Conservation (phyloP, 768 basidiomycete genomes). For the Termitomyces sp. region DNA sequence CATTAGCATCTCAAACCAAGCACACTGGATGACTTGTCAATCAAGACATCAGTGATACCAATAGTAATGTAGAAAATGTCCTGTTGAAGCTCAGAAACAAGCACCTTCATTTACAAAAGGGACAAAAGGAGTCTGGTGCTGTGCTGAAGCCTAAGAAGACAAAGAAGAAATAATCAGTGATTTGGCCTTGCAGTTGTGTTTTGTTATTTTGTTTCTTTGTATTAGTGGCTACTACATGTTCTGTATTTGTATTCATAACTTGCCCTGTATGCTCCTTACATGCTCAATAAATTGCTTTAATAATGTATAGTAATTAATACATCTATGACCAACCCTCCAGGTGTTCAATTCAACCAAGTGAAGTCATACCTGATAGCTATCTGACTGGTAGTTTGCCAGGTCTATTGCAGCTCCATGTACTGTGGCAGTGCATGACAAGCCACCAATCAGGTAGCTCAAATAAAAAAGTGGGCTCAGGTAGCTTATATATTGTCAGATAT, state of each 20-base stretch:
- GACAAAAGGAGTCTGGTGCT: background rate
- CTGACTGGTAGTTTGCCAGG: background rate
- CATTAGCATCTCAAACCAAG: background rate
- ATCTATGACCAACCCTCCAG: background rate
- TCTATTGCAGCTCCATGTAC: background rate
- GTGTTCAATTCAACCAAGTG: too few species aligned
- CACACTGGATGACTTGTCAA: background rate
- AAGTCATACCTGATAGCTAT: background rate
- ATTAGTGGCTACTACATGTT: too few species aligned
- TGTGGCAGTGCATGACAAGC: background rate
- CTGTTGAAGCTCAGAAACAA: background rate
- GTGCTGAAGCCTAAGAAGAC: background rate
- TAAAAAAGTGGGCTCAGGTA: background rate
- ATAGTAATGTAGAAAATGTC: background rate
- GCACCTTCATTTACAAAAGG: background rate
- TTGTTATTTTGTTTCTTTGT: too few species aligned
- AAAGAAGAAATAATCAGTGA: background rate
- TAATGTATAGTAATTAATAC: background rate
- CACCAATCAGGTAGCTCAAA: background rate
- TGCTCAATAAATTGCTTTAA: background rate
- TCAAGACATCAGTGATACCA: background rate
- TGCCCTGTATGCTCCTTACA: background rate
- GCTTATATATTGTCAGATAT: background rate
- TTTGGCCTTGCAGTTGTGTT: background rate
- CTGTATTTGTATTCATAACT: too few species aligned